Conservation (phyloP, 108 stramenopile genomes). For the Fragilariopsis cylindrus region DNA sequence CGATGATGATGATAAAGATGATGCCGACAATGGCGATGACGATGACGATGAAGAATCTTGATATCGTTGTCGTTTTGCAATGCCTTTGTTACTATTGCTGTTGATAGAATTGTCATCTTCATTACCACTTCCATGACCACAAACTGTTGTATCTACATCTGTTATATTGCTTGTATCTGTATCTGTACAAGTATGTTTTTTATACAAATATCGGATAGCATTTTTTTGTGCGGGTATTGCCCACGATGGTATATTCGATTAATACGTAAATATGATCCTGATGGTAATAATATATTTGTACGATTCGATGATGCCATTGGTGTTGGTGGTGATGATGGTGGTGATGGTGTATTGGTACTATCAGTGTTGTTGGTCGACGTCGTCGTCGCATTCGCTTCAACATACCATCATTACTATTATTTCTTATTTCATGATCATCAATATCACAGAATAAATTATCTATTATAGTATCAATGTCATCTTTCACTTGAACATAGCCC, state of each 20-base stretch:
- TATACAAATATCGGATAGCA: neutral
- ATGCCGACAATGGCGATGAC: too few species aligned
- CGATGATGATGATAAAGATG: neutral
- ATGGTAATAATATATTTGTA: neutral
- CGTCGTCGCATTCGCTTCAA: too few species aligned
- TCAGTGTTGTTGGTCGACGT: too few species aligned
- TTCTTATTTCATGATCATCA: too few species aligned
- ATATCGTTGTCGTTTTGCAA: neutral
- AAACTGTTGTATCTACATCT: neutral
- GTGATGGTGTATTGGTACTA: too few species aligned
- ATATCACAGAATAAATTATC: too few species aligned
- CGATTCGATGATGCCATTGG: slow-evolving; percentile 6
- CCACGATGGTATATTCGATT: slow-evolving; percentile 9
- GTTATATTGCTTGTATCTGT: neutral
- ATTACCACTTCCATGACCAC: neutral
- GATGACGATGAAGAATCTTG: too few species aligned
- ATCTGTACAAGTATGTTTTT: neutral
- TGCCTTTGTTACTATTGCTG: neutral
- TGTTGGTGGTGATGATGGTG: neutral
- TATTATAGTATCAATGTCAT: too few species aligned
- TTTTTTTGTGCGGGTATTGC: neutral
- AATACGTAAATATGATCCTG: neutral
- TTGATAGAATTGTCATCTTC: neutral
- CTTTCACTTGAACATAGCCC: too few species aligned
- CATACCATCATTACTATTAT: too few species aligned